Percentiles rank a stretch among this genome's conserved stretches.
Conservation (phyloP, 257 asterid genomes). For the Salvia hispanica region DNA sequence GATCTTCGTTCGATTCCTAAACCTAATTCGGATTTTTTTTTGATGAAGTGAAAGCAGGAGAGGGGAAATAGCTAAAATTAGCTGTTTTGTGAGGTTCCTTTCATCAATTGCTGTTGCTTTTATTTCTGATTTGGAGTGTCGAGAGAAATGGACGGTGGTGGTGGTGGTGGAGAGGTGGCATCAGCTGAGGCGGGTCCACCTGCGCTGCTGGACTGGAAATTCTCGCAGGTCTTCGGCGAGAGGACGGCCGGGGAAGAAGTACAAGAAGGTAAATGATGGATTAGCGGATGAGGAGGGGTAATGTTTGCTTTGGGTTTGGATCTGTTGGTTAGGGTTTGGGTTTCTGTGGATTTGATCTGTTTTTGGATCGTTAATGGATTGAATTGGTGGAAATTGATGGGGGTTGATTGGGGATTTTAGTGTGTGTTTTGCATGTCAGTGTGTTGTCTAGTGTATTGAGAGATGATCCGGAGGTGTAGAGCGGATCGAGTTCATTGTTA, state of each 20-base stretch:
- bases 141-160: conserved; percentile 72
- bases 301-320: conserved; percentile 43
- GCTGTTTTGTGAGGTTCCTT: conserved; percentile 34
- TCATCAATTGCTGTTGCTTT: conserved; percentile 28
- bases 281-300: conserved; percentile 6
- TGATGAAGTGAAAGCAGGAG: conserved; percentile 46
- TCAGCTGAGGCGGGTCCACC: conserved; percentile 81
- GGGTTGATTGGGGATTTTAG: conserved; percentile 32
- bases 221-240: conserved; percentile 98
- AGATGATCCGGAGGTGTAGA: conserved; percentile 36
- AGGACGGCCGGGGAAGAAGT: conserved; percentile 98
- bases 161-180: conserved; percentile 70
- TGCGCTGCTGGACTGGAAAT: conserved; percentile 91
- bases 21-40: conserved; percentile 36
- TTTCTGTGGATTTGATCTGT: conserved; percentile 39
- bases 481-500: conserved; percentile 39
- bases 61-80: conserved; percentile 26
- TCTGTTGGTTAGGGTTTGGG: conserved; percentile 33
- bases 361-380: conserved; percentile 36
- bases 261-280: conserved; percentile 75
- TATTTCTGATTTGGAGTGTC: conserved; percentile 35
- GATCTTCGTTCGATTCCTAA: conserved; percentile 51
- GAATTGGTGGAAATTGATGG: conserved; percentile 27
- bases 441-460: not conserved
- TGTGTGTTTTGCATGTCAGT: conserved; percentile 51